These are phyloP conservation scores for Tripterygium wilfordii DNA, from an alignment of 177 flowering plant genomes.

Conservation along the genomic window DNA sequence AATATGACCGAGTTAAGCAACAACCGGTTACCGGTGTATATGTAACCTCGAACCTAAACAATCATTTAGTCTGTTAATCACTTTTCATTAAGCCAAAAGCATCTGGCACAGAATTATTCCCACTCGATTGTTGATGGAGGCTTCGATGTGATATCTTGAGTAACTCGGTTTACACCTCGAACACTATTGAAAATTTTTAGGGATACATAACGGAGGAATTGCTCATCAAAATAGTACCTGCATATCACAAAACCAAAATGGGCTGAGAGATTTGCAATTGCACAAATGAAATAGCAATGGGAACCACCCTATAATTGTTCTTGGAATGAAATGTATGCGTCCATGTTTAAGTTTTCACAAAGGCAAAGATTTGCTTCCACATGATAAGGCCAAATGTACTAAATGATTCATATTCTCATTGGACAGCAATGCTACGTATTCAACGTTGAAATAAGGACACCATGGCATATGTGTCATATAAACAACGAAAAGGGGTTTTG, in stretches of 20 bases:
- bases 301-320: too few species aligned
- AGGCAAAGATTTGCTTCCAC: too few species aligned
- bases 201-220: slow-evolving; percentile 76
- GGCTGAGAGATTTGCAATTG: too few species aligned
- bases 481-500: too few species aligned
- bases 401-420: too few species aligned
- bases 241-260: too few species aligned
- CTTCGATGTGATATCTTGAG: slow-evolving; percentile 90
- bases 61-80: neutral
- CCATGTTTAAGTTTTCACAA: too few species aligned
- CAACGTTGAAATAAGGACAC: neutral
- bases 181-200: slow-evolving; percentile 85
- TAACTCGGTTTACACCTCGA: slow-evolving; percentile 84
- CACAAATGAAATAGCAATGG: too few species aligned
- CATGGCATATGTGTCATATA: neutral
- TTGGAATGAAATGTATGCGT: too few species aligned
- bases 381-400: too few species aligned
- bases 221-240: slow-evolving; percentile 86
- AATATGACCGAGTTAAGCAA: too few species aligned
- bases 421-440: too few species aligned
- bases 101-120: slow-evolving; percentile 44
- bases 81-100: slow-evolving; percentile 4
- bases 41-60: slow-evolving; percentile 1
- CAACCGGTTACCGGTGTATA: slow-evolving; percentile 1
- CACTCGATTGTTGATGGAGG: slow-evolving; percentile 98